Base-by-base conservation (phyloP, 2,329 filamentous ascomycete genomes). In the Beauveria scarabaeidicola region DNA sequence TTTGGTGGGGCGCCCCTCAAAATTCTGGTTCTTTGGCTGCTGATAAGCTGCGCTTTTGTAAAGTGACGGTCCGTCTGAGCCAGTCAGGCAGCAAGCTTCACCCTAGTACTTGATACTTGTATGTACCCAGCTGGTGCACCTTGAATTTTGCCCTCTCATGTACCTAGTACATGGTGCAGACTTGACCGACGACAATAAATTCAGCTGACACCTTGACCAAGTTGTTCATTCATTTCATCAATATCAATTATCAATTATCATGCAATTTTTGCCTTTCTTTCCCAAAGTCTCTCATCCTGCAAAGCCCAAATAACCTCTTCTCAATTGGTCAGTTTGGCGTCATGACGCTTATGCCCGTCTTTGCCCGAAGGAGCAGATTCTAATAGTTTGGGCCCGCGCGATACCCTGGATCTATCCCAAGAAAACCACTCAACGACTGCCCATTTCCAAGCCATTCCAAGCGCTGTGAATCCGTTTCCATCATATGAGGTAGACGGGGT, bases 1-100 rank as follows among this genome's bases (percentile, higher is more conserved):
- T 60, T 61, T 61, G 67, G 72, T 73, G 72, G 72, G 72, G 72
- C 70, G 64, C 61, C 61, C 67, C 55, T 57, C 67, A 71, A 68
- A 71, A 68, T 69, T 72, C 8, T 51, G 46, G 54, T 38, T 40
- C 23, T 44, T 29, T 52, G 40, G 19, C 48, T 46, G 48, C 40
- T 52, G 57, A 59, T 59, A 59, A 59, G 57, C 57, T 15, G 48
- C 40, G n/a, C 21, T 17, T 32, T 17, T 50, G 17, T 4, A 21
- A 27, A 10, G 6, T 53, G 40, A 51, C 41, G 57, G 57, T 59
- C 27, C 57, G 21, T 59, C 57, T 48, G 57, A 59, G 57, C 48
- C 57, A 53, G 57, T 58, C 55, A 58, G 55, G 47, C 55, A 32
- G 38, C 55, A 52, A 58, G 47, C 46, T 51, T 52, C 40, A 32